Base-by-base conservation (phyloP, 192 early-diverging fungal genomes). In the Backusella australiensis region DNA sequence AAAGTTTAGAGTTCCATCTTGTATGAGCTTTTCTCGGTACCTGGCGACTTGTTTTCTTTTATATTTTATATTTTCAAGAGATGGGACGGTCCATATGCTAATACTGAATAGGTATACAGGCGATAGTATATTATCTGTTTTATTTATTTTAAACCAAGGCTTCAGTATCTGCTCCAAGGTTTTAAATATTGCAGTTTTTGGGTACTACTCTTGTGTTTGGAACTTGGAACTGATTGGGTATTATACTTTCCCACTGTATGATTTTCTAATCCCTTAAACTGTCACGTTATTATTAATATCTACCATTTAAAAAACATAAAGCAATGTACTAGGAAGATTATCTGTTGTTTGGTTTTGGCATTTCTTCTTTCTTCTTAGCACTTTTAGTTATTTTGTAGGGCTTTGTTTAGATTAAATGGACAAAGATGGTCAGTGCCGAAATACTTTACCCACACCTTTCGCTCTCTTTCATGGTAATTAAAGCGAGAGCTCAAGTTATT, bases 141-240 rank as follows among this genome's bases (percentile, higher is more conserved):
- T 49, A 17, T 44, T 44, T 44, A 17, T 44, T 44, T 44, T 17
- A 44, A 14, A 44, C 0, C 3, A 44, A 44, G 12, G 42, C 15
- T 44, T 4, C 42, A 44, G 15, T 44, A 44, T 44, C 42, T 44
- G 12, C 5, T 15, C 42, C 42, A 44, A 44, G 42, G 42, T 56
- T 56, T 56, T 56, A 56, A 56, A 56, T 21, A 56, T 56, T 56
- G 53, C 53, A 56, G 53, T 56, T 56, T 56, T 21, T 56, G 53
- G 53, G n/a, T 56, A 56, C 21, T 56, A 56, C 21, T 56, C 53
- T 56, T 56, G 53, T 56, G 53, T 56, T 56, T 56, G 53, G 53
- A 56, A 56, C n/a, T 56, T n/a, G 53, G 21, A 56, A 56, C 53
- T 56, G 21, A 56, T 56, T n/a, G 21, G 53, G 9, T 21, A 9